A percentile compares a stretch with the other conserved stretches of the same genome.
Evolutionary conservation across 2,329 filamentous ascomycete species (phyloP).

Genomic region (Podosphaera aphanis): DNA sequence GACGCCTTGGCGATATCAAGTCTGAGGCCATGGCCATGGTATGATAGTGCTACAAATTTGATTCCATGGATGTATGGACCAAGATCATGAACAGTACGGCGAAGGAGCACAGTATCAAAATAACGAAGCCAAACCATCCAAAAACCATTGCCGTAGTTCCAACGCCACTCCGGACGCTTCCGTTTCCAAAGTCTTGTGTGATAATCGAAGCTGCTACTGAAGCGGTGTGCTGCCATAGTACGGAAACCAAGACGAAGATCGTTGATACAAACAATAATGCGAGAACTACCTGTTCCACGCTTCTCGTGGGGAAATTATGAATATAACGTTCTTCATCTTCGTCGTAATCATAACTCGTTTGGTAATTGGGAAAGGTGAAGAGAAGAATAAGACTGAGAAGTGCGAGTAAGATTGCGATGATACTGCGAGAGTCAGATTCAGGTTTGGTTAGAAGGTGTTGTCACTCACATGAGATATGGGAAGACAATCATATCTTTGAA

Average conservation of each 20-base stretch:
- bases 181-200: slow-evolving; percentile 78
- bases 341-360: slow-evolving; percentile 80
- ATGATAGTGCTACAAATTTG: too few species aligned
- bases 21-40: too few species aligned
- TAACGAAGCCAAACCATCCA: slow-evolving; percentile 87
- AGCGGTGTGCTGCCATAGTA: slow-evolving; percentile 81
- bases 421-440: slow-evolving; percentile 35
- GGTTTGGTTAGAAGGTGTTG: too few species aligned
- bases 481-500: slow-evolving; percentile 99
- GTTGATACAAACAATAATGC: slow-evolving; percentile 69
- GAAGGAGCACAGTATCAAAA: slow-evolving; percentile 45
- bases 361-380: slow-evolving; percentile 91
- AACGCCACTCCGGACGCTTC: slow-evolving; percentile 64
- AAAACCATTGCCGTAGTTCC: slow-evolving; percentile 91
- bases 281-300: slow-evolving; percentile 78
- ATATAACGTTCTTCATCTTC: slow-evolving; percentile 66
- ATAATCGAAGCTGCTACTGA: slow-evolving; percentile 88
- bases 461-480: slow-evolving; percentile 69
- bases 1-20: too few species aligned
- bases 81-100: slow-evolving; percentile 90
- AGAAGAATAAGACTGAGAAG: slow-evolving; percentile 89
- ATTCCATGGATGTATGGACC: slow-evolving; percentile 19
- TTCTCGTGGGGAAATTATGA: slow-evolving; percentile 78
- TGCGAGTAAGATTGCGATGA: slow-evolving; percentile 91
- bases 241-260: slow-evolving; percentile 50